phyloP scores from a whole-genome alignment of 202 grass and related monocot species.

The Schoenoplectus triqueter region DNA sequence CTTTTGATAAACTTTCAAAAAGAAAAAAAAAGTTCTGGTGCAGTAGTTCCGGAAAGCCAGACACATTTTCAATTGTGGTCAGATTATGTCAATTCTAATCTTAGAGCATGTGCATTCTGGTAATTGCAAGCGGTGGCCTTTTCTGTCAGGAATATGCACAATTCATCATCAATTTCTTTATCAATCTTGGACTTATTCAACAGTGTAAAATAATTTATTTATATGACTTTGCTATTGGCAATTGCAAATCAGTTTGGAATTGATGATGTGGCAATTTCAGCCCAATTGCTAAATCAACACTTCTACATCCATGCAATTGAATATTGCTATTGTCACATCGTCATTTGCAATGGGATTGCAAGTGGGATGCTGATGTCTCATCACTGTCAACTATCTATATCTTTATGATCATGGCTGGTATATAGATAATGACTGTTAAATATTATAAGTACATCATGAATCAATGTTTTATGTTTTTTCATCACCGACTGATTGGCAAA shows the following conservation, averaged over 20 bases:
- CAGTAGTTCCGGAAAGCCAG: constrained; percentile 17
- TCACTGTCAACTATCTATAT: too few species aligned
- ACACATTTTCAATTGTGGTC: not conserved
- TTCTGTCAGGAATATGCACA: too few species aligned
- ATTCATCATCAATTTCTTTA: too few species aligned
- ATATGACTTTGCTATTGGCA: not conserved
- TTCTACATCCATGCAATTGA: not conserved
- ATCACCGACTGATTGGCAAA: not conserved
- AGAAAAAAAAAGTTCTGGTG: not conserved
- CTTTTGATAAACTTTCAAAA: not conserved
- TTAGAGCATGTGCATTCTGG: not conserved
- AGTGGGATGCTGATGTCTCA: not conserved
- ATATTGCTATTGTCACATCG: not conserved
- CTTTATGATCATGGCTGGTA: not conserved
- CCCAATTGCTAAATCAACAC: not conserved
- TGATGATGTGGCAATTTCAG: constrained; percentile 9
- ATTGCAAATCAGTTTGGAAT: not conserved
- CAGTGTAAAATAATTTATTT: not conserved
- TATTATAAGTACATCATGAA: not conserved
- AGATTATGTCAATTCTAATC: not conserved
- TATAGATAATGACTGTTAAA: not conserved
- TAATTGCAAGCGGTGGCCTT: not conserved
- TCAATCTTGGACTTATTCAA: not conserved
- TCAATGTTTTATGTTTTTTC: not conserved
- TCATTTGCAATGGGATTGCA: not conserved